These are phyloP conservation scores for Oryza meridionalis DNA, from an alignment of 176 grass and related monocot species.

Conservation along the genomic window DNA sequence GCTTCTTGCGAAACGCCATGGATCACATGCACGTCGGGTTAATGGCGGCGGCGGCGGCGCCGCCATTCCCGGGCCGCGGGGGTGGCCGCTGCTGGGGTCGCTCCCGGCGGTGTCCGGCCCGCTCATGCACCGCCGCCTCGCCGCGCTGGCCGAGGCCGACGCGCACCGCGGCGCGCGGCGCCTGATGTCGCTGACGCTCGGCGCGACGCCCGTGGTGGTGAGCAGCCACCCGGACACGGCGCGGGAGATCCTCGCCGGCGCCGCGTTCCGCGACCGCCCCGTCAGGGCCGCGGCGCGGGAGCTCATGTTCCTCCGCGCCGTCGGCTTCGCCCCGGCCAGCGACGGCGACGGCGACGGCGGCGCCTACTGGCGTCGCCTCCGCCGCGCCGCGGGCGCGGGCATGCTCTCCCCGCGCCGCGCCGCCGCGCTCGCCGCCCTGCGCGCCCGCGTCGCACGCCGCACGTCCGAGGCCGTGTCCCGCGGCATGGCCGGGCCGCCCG, in stretches of 20 bases:
- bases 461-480: not conserved
- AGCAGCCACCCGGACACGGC: constrained; percentile 47
- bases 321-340: constrained; percentile 44
- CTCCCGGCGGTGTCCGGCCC: constrained; percentile 25
- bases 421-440: constrained; percentile 10
- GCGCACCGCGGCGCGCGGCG: not conserved
- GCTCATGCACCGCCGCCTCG: constrained; percentile 48
- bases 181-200: constrained; percentile 51
- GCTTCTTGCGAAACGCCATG: not conserved
- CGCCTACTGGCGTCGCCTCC: constrained; percentile 50
- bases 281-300: constrained; percentile 21
- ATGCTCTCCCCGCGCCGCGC: constrained; percentile 48
- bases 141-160: constrained; percentile 3
- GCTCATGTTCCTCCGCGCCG: constrained; percentile 53
- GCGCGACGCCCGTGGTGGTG: constrained; percentile 40
- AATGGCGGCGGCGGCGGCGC: not conserved
- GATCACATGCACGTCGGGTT: not conserved
- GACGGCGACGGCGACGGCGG: not conserved
- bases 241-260: constrained; percentile 40
- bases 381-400: constrained; percentile 10
- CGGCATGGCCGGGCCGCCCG: not conserved
- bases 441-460: not conserved
- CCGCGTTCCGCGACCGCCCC: constrained; percentile 43
- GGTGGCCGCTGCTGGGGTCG: constrained; percentile 46
- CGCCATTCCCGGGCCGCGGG: constrained; percentile 37